Evolutionary conservation across 495 filamentous ascomycete species (phyloP).

Genomic region (Xeromyces bisporus): DNA sequence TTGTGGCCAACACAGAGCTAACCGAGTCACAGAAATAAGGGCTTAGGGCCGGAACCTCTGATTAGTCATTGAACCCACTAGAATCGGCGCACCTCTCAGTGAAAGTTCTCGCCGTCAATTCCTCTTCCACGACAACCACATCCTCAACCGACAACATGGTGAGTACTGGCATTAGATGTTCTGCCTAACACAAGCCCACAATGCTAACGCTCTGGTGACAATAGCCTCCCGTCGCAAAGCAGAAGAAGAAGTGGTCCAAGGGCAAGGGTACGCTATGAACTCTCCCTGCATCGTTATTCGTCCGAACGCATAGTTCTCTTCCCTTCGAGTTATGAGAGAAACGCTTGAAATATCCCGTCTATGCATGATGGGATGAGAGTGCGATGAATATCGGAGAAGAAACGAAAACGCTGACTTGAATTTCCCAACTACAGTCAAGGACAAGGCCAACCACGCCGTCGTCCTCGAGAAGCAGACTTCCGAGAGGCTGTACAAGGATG

Average conservation of each 20-base stretch:
- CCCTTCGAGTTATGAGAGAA: constrained; percentile 7
- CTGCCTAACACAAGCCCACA: no score
- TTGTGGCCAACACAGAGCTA: no score
- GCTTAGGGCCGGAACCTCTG: constrained; percentile 25
- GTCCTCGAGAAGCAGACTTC: constrained; percentile 52
- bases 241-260: constrained; percentile 99
- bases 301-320: background rate
- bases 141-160: constrained; percentile 37
- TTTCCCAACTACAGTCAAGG: constrained; percentile 61
- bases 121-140: constrained; percentile 28
- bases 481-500: constrained; percentile 80
- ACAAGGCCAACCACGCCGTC: constrained; percentile 97
- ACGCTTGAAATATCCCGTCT: constrained; percentile 2
- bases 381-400: background rate
- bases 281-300: no score
- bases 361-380: no score
- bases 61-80: constrained; percentile 32
- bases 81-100: constrained; percentile 30
- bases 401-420: constrained; percentile 10
- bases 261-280: constrained; percentile 63
- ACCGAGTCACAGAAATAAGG: constrained; percentile 18
- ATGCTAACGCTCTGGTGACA: no score
- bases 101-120: constrained; percentile 11
- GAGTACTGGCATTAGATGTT: no score
- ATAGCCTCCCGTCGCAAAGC: constrained; percentile 73